Conservation (phyloP, 495 filamentous ascomycete species). For the Hapsidospora chrysogenum region DNA sequence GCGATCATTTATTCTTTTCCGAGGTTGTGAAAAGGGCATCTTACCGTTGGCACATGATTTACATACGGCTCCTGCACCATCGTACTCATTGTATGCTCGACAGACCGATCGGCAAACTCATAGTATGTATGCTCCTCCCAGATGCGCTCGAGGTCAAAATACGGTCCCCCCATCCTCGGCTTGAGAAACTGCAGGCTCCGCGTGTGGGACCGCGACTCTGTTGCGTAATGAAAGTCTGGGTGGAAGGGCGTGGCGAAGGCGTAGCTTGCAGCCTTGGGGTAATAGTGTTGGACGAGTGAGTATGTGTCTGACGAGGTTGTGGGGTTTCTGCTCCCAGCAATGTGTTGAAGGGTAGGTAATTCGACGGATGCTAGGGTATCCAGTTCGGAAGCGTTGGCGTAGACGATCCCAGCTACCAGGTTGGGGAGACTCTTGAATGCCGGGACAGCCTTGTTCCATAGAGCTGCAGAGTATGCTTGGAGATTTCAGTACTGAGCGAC, state of each 20-base stretch:
- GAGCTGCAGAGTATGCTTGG: background rate
- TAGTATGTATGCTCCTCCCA: conserved; percentile 42
- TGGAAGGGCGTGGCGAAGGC: conserved; percentile 25
- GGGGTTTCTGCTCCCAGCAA: background rate
- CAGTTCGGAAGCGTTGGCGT: background rate
- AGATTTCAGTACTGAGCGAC: too few species aligned
- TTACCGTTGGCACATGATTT: conserved; percentile 34
- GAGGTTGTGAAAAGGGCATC: too few species aligned
- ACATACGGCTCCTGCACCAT: conserved; percentile 34
- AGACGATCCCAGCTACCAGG: background rate
- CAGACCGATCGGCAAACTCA: conserved; percentile 35
- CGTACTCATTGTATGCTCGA: conserved; percentile 31
- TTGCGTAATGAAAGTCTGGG: conserved; percentile 15
- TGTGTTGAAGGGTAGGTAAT: background rate
- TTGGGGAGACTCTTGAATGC: background rate
- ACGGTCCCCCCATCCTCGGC: conserved; percentile 29
- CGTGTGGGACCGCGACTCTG: conserved; percentile 31
- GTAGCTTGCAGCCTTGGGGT: conserved; percentile 11
- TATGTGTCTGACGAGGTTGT: background rate
- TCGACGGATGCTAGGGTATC: too few species aligned
- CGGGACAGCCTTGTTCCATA: background rate
- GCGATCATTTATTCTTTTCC: too few species aligned
- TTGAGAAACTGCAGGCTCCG: conserved; percentile 33
- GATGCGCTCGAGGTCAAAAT: conserved; percentile 41
- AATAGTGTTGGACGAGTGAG: conserved; percentile 10